Evolutionary conservation across 805 yeast species (phyloP).

Genomic region (Diddensiella santjacobensis): DNA sequence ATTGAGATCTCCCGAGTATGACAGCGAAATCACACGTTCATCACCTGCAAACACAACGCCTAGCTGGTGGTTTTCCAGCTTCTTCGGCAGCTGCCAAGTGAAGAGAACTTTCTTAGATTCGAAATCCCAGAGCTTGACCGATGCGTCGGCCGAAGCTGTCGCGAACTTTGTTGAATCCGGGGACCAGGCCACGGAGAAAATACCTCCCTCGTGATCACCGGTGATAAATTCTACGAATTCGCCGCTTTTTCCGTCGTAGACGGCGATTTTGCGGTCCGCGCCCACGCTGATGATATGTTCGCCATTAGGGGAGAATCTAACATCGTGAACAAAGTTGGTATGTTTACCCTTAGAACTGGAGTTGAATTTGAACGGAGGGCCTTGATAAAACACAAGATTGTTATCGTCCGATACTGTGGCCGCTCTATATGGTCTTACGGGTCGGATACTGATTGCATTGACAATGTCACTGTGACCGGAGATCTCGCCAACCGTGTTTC

Average conservation of each 20-base stretch:
- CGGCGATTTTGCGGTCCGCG: slow-evolving; percentile 68
- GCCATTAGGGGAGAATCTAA: slow-evolving; percentile 80
- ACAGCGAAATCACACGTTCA: slow-evolving; percentile 58
- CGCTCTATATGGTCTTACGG: slow-evolving; percentile 86
- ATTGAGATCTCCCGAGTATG: slow-evolving; percentile 68
- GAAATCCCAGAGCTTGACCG: slow-evolving; percentile 63
- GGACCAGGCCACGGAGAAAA: slow-evolving; percentile 74
- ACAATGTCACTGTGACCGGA: slow-evolving; percentile 85
- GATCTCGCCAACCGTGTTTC: slow-evolving; percentile 95
- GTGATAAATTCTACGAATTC: slow-evolving; percentile 51
- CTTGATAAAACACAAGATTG: slow-evolving; percentile 76
- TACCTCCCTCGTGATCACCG: slow-evolving; percentile 65
- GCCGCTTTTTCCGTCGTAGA: slow-evolving; percentile 87
- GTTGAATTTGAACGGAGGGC: slow-evolving; percentile 91
- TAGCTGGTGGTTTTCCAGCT: slow-evolving; percentile 65
- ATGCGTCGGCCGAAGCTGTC: slow-evolving; percentile 80
- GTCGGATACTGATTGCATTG: slow-evolving; percentile 80
- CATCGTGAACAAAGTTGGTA: slow-evolving; percentile 74
- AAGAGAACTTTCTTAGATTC: slow-evolving; percentile 38
- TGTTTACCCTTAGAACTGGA: slow-evolving; percentile 71
- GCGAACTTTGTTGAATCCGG: slow-evolving; percentile 54
- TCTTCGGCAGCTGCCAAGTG: slow-evolving; percentile 48
- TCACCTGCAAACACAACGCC: slow-evolving; percentile 69
- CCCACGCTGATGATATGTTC: slow-evolving; percentile 73
- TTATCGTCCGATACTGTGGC: slow-evolving; percentile 91